phyloP scores from a whole-genome alignment of 2,329 filamentous ascomycete species.

The Arthrobotrys entomopaga region DNA sequence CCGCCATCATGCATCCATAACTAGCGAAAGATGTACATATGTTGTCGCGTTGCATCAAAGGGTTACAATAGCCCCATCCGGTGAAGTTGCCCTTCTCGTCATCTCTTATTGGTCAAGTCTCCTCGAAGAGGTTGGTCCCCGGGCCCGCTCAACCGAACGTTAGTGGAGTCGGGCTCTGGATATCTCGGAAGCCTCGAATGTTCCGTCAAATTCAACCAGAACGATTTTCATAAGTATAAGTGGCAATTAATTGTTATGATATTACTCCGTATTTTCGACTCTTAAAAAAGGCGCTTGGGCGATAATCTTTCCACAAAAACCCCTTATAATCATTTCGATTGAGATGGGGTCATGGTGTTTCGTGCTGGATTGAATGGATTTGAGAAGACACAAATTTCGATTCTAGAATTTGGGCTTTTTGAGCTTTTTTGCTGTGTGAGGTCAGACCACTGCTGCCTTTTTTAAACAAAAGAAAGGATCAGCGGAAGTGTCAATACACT shows the following conservation, averaged over 20 bases:
- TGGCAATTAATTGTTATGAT: slow-evolving; percentile 1
- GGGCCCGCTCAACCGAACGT: not conserved
- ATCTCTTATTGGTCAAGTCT: no score
- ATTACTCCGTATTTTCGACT: no score
- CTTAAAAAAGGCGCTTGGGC: no score
- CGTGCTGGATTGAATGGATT: slow-evolving; percentile 3
- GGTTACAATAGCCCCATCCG: slow-evolving; percentile 1
- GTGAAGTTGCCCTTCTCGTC: not conserved
- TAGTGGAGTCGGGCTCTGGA: not conserved
- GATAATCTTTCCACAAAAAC: no score
- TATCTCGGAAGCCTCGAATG: slow-evolving; percentile 5
- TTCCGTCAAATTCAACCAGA: slow-evolving; percentile 5
- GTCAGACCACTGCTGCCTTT: slow-evolving; percentile 33
- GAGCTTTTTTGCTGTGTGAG: not conserved
- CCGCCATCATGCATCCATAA: no score
- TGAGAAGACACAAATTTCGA: slow-evolving; percentile 8
- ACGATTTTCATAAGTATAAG: not conserved
- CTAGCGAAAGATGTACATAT: not conserved
- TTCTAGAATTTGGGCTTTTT: not conserved
- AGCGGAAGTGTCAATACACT: slow-evolving; percentile 38
- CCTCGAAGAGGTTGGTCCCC: not conserved
- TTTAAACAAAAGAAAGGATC: slow-evolving; percentile 42
- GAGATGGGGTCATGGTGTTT: not conserved
- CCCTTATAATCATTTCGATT: no score
- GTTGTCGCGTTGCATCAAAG: slow-evolving; percentile 5